A percentile compares a stretch with the other conserved stretches of the same genome.
phyloP scores from a whole-genome alignment of 1,284 basidiomycete genomes.

The Leccinum ponderosum region DNA sequence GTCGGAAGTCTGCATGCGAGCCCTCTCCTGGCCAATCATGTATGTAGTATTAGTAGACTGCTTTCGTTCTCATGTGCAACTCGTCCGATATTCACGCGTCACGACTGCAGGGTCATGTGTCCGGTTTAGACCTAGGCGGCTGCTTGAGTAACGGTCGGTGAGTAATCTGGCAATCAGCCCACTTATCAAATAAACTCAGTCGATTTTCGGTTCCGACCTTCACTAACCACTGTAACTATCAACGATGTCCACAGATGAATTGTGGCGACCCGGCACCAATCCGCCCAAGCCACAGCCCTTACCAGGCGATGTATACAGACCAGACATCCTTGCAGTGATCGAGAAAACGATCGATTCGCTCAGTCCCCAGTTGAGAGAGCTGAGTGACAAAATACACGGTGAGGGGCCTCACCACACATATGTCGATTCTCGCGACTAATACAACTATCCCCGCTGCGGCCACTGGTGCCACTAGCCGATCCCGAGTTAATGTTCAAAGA shows the following conservation, averaged over 20 bases:
- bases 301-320: constrained; percentile 31
- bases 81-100: too few relatives aligned
- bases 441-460: neutral
- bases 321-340: constrained; percentile 53
- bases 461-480: constrained; percentile 41
- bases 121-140: too few relatives aligned
- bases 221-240: neutral
- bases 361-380: constrained; percentile 51
- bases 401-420: neutral
- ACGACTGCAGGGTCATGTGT: too few relatives aligned
- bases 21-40: too few relatives aligned
- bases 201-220: neutral
- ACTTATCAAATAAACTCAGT: neutral
- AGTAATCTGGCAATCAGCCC: too few relatives aligned
- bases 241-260: constrained; percentile 22
- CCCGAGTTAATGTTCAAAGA: constrained; percentile 63
- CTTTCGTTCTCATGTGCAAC: too few relatives aligned
- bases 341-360: constrained; percentile 56
- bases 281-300: constrained; percentile 18
- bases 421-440: constrained; percentile 5
- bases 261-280: constrained; percentile 31
- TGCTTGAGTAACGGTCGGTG: too few relatives aligned
- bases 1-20: too few relatives aligned
- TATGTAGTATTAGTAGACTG: too few relatives aligned
- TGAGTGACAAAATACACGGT: constrained; percentile 78